Evolutionary conservation across 768 basidiomycete species (phyloP).

Genomic region (Boletus vermiculosoides): DNA sequence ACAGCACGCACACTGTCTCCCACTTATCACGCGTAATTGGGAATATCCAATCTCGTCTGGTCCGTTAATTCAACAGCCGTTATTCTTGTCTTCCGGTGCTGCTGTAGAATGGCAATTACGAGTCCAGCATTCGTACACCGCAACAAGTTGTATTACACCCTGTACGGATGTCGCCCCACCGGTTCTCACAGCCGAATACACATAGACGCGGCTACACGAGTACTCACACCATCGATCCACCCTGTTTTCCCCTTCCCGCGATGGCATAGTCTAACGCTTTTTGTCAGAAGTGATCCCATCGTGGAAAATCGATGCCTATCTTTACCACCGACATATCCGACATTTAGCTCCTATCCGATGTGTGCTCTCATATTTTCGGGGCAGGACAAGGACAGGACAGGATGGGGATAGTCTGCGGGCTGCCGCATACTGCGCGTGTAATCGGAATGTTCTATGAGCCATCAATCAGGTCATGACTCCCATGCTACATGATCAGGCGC

Average conservation of each 20-base stretch:
- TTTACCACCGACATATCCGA: slow-evolving; percentile 16
- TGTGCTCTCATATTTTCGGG: background rate
- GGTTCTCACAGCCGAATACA: slow-evolving; percentile 16
- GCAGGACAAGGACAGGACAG: background rate
- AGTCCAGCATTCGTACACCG: slow-evolving; percentile 5
- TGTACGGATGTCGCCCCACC: slow-evolving; percentile 5
- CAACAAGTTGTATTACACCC: background rate
- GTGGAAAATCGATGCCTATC: slow-evolving; percentile 24
- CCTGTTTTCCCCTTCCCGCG: slow-evolving; percentile 14
- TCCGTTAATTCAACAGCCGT: slow-evolving; percentile 17
- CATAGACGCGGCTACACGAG: background rate
- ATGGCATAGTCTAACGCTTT: slow-evolving; percentile 13
- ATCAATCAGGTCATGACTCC: slow-evolving; percentile 22
- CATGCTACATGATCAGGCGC: slow-evolving; percentile 24
- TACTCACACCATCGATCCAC: slow-evolving; percentile 15
- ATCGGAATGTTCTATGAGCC: slow-evolving; percentile 14
- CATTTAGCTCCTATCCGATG: slow-evolving; percentile 24
- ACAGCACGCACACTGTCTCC: slow-evolving; percentile 13
- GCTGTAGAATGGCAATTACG: slow-evolving; percentile 9
- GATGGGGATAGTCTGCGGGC: slow-evolving; percentile 6
- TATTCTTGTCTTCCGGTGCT: background rate
- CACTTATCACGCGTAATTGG: slow-evolving; percentile 22
- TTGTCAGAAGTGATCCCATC: slow-evolving; percentile 7
- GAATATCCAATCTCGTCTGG: slow-evolving; percentile 13
- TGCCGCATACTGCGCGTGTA: slow-evolving; percentile 17